Evolutionary conservation across 805 yeast species (phyloP).

Genomic region (Teunomyces barrocoloradensis): DNA sequence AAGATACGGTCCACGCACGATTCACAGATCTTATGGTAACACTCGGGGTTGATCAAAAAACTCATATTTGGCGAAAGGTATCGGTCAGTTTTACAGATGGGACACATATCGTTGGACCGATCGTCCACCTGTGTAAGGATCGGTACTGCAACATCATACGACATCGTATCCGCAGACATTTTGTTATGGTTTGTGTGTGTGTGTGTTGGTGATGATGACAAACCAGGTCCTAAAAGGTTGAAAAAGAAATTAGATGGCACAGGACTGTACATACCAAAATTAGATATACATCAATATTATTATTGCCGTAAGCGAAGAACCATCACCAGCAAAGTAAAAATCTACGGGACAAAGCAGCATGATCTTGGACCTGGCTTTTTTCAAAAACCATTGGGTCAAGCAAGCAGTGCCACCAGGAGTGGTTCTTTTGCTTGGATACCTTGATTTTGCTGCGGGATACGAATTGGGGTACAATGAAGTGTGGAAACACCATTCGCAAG

Average conservation of each 20-base stretch:
- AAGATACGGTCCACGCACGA: conserved; percentile 95
- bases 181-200: too few relatives aligned
- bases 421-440: conserved; percentile 34
- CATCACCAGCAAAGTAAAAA: too few relatives aligned
- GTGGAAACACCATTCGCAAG: conserved; percentile 22
- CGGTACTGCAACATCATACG: not conserved
- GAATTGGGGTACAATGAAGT: conserved; percentile 43
- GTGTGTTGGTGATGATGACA: not conserved
- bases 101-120: conserved; percentile 79
- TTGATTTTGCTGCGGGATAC: conserved; percentile 44
- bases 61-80: conserved; percentile 91
- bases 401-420: conserved; percentile 26
- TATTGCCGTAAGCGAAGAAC: too few relatives aligned
- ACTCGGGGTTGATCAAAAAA: conserved; percentile 92
- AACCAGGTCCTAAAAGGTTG: too few relatives aligned
- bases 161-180: conserved; percentile 3
- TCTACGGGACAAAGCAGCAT: not conserved
- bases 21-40: conserved; percentile 97
- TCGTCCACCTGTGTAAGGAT: conserved; percentile 34
- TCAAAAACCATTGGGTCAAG: conserved; percentile 13
- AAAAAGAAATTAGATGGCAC: too few relatives aligned
- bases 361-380: conserved; percentile 9
- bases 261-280: too few relatives aligned
- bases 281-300: too few relatives aligned
- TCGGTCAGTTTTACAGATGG: conserved; percentile 93